Evolutionary conservation across 331 rosid genomes (phyloP).

Genomic region (Dryas integrifolia): DNA sequence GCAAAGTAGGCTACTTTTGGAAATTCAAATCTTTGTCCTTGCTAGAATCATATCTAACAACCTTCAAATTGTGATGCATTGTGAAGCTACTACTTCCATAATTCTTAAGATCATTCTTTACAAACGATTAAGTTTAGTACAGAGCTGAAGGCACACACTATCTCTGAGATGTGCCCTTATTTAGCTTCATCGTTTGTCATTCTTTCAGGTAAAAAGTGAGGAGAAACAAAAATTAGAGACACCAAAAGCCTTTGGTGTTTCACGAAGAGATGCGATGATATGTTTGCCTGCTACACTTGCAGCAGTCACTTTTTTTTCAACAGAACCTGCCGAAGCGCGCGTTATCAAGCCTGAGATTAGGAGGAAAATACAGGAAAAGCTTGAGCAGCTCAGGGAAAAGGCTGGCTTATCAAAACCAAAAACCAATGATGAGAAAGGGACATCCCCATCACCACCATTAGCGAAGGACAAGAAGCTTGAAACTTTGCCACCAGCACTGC

Average conservation of each 20-base stretch:
- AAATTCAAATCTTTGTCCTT: background rate
- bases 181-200: background rate
- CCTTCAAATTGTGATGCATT: background rate
- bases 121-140: background rate
- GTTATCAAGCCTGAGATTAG: conserved; percentile 27
- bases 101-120: background rate
- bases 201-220: conserved; percentile 26
- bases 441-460: conserved; percentile 2
- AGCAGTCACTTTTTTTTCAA: background rate
- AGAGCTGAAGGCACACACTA: background rate
- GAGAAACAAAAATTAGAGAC: background rate
- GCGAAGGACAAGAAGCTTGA: background rate
- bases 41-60: background rate
- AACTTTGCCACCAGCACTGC: background rate
- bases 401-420: conserved; percentile 30
- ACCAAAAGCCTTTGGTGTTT: conserved; percentile 7
- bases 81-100: background rate
- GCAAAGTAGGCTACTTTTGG: background rate
- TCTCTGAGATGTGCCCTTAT: background rate
- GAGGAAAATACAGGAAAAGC: conserved; percentile 29
- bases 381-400: conserved; percentile 33
- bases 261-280: conserved; percentile 32
- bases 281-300: conserved; percentile 20
- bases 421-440: background rate
- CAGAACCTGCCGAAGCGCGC: conserved; percentile 30